These are phyloP conservation scores for Lasiodiplodia sp. DNA, from an alignment of 2,329 filamentous ascomycete genomes.

Conservation along the genomic window DNA sequence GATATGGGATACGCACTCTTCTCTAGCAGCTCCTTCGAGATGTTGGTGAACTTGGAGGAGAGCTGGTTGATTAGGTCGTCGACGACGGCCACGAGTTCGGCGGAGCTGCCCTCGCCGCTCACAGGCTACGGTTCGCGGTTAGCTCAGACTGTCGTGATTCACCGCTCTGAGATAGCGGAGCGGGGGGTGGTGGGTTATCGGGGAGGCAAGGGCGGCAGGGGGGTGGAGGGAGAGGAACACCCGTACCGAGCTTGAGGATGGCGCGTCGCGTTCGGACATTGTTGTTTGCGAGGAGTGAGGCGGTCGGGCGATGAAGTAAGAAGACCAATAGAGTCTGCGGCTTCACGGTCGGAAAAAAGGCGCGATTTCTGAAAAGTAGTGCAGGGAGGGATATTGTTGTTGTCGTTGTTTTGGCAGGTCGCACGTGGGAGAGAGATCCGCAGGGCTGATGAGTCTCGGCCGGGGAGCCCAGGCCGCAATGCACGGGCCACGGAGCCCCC, in stretches of 20 bases:
- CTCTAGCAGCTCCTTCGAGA: slow-evolving; percentile 85
- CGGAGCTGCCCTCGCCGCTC: slow-evolving; percentile 38
- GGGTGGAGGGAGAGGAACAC: background rate
- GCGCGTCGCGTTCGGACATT: slow-evolving; percentile 31
- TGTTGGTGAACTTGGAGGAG: slow-evolving; percentile 82
- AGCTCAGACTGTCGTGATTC: slow-evolving; percentile 35
- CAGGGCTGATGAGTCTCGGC: slow-evolving; percentile 13
- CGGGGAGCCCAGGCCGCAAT: background rate
- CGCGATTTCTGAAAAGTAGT: background rate
- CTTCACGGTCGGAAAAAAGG: background rate
- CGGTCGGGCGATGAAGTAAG: no score
- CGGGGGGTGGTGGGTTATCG: background rate
- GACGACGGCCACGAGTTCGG: slow-evolving; percentile 78
- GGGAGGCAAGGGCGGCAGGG: background rate
- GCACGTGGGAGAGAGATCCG: slow-evolving; percentile 11
- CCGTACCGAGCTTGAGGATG: slow-evolving; percentile 27
- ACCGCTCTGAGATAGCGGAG: background rate
- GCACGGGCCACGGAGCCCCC: slow-evolving; percentile 39
- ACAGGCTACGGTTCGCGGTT: background rate
- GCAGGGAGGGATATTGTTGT: background rate
- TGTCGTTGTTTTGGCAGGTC: background rate
- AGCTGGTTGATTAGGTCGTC: slow-evolving; percentile 87
- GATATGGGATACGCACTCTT: slow-evolving; percentile 71
- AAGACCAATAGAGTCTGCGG: no score
- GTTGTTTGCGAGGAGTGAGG: background rate